phyloP scores from a whole-genome alignment of 1,139 yeast genomes.

The Scheffersomyces illinoinensis region DNA sequence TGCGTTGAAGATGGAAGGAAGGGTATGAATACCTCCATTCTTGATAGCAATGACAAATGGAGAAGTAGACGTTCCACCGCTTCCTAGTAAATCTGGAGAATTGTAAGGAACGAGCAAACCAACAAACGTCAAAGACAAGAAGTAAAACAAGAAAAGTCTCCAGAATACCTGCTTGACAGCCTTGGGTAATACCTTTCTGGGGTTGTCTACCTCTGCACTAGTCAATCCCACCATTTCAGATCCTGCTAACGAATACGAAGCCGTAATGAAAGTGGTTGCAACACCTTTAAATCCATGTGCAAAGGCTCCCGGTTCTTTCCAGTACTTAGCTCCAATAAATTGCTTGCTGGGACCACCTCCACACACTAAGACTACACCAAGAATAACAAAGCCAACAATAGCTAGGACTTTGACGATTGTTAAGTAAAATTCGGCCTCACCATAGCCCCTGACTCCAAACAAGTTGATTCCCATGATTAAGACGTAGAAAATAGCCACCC shows the following conservation, averaged over 20 bases:
- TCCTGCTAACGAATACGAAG: constrained; percentile 87
- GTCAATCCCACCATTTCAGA: constrained; percentile 82
- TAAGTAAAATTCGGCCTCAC: constrained; percentile 45
- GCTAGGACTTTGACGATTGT: constrained; percentile 46
- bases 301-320: constrained; percentile 50
- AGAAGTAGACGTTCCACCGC: constrained; percentile 31
- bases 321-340: constrained; percentile 56
- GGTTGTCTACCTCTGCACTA: constrained; percentile 81
- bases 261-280: constrained; percentile 77
- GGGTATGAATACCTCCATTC: constrained; percentile 40
- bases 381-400: constrained; percentile 42
- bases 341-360: constrained; percentile 50
- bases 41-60: constrained; percentile 48
- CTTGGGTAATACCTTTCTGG: constrained; percentile 42
- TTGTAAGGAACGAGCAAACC: constrained; percentile 39
- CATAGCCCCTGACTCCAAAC: constrained; percentile 48
- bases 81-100: constrained; percentile 32
- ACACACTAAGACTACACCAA: constrained; percentile 40
- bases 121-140: constrained; percentile 38
- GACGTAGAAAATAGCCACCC: constrained; percentile 45
- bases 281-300: constrained; percentile 73
- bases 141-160: constrained; percentile 44
- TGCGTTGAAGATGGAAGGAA: constrained; percentile 46
- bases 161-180: constrained; percentile 47
- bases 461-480: constrained; percentile 38